Percentiles rank a stretch among this genome's conserved stretches.
These are phyloP conservation scores for Sporothrix curviconia DNA, from an alignment of 2,329 filamentous ascomycete genomes.

Conservation along the genomic window DNA sequence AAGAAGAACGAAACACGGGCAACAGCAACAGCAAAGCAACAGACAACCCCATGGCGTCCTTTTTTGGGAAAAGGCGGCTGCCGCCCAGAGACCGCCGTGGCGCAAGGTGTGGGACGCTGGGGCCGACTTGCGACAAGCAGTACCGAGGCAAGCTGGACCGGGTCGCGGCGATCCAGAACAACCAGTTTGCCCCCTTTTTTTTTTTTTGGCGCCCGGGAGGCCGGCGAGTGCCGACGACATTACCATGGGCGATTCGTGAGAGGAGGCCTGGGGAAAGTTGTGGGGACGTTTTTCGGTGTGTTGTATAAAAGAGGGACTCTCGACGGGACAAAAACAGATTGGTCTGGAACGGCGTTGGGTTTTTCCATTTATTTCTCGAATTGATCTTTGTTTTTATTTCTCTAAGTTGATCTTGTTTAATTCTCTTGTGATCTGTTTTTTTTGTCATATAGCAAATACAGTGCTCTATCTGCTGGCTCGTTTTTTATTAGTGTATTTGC, in stretches of 20 bases:
- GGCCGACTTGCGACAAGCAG: conserved; percentile 78
- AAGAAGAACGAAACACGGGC: no score
- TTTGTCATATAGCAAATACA: not conserved
- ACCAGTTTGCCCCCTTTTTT: conserved; percentile 83
- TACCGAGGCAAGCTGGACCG: conserved; percentile 88
- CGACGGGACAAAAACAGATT: no score
- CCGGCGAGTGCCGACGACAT: conserved; percentile 38
- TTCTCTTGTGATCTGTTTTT: not conserved
- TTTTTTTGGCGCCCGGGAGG: conserved; percentile 51
- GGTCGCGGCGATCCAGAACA: conserved; percentile 78
- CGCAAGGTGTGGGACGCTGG: conserved; percentile 76
- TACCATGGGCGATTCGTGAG: conserved; percentile 43
- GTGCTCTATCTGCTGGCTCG: not conserved
- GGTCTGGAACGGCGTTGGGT: conserved; percentile 1
- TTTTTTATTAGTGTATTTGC: not conserved
- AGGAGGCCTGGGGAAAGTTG: not conserved
- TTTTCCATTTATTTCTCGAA: no score
- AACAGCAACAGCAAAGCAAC: no score
- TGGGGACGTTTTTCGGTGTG: no score
- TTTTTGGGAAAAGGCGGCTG: conserved; percentile 22
- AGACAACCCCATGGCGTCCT: conserved; percentile 21
- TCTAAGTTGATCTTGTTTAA: no score
- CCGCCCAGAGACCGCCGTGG: conserved; percentile 35
- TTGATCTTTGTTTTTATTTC: no score
- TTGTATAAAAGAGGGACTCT: not conserved